phyloP scores from a whole-genome alignment of 1,284 basidiomycete species.

The Boletus mariae region DNA sequence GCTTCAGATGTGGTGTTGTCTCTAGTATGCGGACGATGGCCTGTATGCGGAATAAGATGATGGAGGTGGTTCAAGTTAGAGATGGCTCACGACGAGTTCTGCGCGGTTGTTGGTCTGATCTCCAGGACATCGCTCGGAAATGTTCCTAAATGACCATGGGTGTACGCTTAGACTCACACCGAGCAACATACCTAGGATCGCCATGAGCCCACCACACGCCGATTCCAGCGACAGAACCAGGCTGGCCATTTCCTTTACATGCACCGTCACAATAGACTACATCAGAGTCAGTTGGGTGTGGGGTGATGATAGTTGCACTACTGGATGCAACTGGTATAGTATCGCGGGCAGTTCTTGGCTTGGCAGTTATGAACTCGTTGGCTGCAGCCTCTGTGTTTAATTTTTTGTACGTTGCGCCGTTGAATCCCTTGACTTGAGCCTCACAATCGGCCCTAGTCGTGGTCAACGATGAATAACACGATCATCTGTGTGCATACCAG shows the following conservation, averaged over 20 bases:
- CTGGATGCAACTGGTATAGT: neutral
- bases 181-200: slow-evolving; percentile 51
- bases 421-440: slow-evolving; percentile 54
- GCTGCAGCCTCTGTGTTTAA: slow-evolving; percentile 55
- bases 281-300: slow-evolving; percentile 12
- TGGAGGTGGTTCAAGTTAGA: neutral
- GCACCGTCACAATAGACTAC: slow-evolving; percentile 81
- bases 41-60: slow-evolving; percentile 35
- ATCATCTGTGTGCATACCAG: slow-evolving; percentile 33
- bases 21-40: slow-evolving; percentile 75
- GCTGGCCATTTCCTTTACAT: slow-evolving; percentile 70
- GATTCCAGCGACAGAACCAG: slow-evolving; percentile 58
- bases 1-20: slow-evolving; percentile 50
- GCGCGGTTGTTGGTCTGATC: slow-evolving; percentile 86
- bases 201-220: slow-evolving; percentile 74
- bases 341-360: neutral
- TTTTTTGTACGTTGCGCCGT: slow-evolving; percentile 60
- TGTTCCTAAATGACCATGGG: slow-evolving; percentile 47
- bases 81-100: slow-evolving; percentile 65
- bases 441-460: slow-evolving; percentile 34
- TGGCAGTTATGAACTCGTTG: slow-evolving; percentile 32
- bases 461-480: slow-evolving; percentile 12
- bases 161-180: neutral
- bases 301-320: neutral
- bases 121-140: slow-evolving; percentile 77